Evolutionary conservation across 2,329 filamentous ascomycete species (phyloP).

Genomic region (Thelonectria olida): DNA sequence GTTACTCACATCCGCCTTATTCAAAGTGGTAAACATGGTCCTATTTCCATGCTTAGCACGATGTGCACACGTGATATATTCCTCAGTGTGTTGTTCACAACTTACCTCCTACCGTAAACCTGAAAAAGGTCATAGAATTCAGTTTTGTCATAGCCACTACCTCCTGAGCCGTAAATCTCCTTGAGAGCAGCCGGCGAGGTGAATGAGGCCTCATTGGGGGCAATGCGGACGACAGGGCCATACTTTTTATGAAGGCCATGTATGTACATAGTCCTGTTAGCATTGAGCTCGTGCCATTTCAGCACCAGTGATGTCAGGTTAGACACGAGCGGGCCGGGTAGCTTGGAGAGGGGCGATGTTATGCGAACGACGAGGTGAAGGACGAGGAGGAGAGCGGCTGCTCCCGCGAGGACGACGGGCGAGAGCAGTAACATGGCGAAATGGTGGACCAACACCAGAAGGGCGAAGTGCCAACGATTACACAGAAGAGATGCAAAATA

Average conservation of each 20-base stretch:
- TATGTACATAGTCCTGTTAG: constrained; percentile 62
- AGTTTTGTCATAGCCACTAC: constrained; percentile 72
- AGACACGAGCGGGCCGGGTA: constrained; percentile 60
- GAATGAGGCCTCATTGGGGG: constrained; percentile 68
- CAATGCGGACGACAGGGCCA: constrained; percentile 66
- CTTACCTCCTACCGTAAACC: constrained; percentile 64
- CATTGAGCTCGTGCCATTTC: constrained; percentile 66
- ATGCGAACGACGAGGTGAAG: constrained; percentile 40
- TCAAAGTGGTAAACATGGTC: constrained; percentile 69
- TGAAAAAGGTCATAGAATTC: constrained; percentile 71
- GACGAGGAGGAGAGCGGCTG: constrained; percentile 35
- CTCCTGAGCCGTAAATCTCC: constrained; percentile 70
- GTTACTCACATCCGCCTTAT: constrained; percentile 59
- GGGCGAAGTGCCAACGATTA: too few species aligned
- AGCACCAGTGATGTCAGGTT: constrained; percentile 60
- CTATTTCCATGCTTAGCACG: constrained; percentile 41
- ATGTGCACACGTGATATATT: too few species aligned
- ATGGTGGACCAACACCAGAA: too few species aligned
- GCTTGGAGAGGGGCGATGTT: constrained; percentile 45
- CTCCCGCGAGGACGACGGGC: constrained; percentile 37
- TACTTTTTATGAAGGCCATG: constrained; percentile 64
- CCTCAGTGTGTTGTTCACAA: background rate
- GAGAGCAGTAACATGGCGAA: constrained; percentile 42
- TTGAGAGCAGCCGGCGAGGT: constrained; percentile 64
- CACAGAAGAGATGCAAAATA: too few species aligned